Percentiles rank a stretch among this genome's conserved stretches.
Conservation (phyloP, 192 early-diverging fungal genomes). For the Radiomyces spectabilis region DNA sequence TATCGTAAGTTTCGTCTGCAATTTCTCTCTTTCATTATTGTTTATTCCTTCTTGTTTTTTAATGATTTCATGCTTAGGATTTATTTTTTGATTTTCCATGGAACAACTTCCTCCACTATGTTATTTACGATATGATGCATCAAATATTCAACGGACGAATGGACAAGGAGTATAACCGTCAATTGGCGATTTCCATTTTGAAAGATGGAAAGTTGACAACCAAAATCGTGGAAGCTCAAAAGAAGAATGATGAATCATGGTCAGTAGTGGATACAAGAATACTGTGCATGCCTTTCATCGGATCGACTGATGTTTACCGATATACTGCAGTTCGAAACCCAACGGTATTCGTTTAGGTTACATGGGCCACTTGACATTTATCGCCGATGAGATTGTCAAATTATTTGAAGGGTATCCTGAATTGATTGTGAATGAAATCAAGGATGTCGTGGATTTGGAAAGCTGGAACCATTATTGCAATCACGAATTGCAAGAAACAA, state of each 20-base stretch:
- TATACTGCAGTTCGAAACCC: constrained; percentile 57
- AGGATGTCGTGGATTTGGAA: constrained; percentile 36
- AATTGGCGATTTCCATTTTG: constrained; percentile 60
- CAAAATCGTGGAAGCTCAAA: constrained; percentile 79
- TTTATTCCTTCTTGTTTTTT: too few species aligned
- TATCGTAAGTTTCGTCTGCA: constrained; percentile 36
- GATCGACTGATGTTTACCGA: too few species aligned
- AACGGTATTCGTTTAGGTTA: constrained; percentile 91
- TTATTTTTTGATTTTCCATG: constrained; percentile 93
- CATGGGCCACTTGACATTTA: constrained; percentile 98
- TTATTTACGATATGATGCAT: constrained; percentile 98
- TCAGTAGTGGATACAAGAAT: constrained; percentile 26
- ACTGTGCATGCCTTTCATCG: too few species aligned
- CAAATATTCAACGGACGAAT: constrained; percentile 94
- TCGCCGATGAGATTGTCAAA: constrained; percentile 92
- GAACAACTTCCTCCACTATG: constrained; percentile 99
- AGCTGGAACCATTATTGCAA: constrained; percentile 46
- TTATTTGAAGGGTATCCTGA: constrained; percentile 66
- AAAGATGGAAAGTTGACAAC: constrained; percentile 80
- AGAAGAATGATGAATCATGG: constrained; percentile 75
- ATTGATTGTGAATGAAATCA: constrained; percentile 20
- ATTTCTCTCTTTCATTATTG: too few species aligned
- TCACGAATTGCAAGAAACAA: constrained; percentile 9
- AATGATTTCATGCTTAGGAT: too few species aligned
- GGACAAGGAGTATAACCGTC: constrained; percentile 49